Conservation (phyloP, 2,329 filamentous ascomycete species). For the Colletotrichum chlorophyti region DNA sequence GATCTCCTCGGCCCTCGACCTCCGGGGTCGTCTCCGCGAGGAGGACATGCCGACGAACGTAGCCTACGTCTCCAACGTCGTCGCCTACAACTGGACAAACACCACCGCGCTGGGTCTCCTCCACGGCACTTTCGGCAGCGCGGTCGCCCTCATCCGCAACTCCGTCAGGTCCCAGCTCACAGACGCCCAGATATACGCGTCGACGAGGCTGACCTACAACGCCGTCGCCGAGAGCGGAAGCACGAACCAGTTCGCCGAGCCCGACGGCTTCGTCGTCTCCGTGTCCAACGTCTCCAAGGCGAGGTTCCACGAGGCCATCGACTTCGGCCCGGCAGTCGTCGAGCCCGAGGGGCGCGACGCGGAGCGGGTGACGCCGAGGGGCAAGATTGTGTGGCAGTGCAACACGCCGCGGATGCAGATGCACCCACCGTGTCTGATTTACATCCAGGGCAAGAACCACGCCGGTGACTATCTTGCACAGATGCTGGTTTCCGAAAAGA, state of each 20-base stretch:
- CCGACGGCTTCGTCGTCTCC: conserved; percentile 10
- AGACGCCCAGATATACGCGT: conserved; percentile 14
- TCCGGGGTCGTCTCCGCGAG: conserved; percentile 8
- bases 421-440: conserved; percentile 13
- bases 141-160: not conserved
- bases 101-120: not conserved
- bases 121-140: conserved; percentile 2
- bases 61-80: conserved; percentile 15
- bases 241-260: conserved; percentile 20
- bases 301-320: conserved; percentile 21
- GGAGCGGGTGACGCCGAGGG: conserved; percentile 6
- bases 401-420: conserved; percentile 14
- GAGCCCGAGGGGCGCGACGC: not conserved
- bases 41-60: conserved; percentile 4
- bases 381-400: conserved; percentile 22
- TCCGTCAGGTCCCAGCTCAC: conserved; percentile 11
- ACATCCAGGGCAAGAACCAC: conserved; percentile 18
- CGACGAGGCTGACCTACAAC: conserved; percentile 10
- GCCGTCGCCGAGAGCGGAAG: conserved; percentile 21
- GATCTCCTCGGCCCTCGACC: conserved; percentile 18
- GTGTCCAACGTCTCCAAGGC: conserved; percentile 20
- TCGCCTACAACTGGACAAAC: conserved; percentile 24
- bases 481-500: conserved; percentile 13
- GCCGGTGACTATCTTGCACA: conserved; percentile 19
- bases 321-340: conserved; percentile 16